Evolutionary conservation across 306 rosid genomes (phyloP).

Genomic region (Begonia masoniana): DNA sequence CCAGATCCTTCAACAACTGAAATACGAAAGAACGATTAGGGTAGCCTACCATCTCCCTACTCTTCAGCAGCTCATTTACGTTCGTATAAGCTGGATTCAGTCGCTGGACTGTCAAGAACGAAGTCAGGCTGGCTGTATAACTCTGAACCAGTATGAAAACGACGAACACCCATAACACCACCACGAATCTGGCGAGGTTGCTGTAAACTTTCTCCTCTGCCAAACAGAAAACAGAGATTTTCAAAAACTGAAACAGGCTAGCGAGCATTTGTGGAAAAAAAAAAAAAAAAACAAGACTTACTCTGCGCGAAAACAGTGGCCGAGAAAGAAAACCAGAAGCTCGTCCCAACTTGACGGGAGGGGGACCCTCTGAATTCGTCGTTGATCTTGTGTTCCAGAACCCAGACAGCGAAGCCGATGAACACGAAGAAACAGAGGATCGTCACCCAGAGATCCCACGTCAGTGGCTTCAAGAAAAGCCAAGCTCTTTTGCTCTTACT

Average conservation of each 20-base stretch:
- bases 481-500: slow-evolving; percentile 31
- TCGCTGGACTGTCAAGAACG: slow-evolving; percentile 41
- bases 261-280: background rate
- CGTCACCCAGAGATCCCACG: slow-evolving; percentile 48
- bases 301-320: slow-evolving; percentile 48
- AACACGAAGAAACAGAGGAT: slow-evolving; percentile 29
- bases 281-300: slow-evolving; percentile 13
- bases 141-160: slow-evolving; percentile 55
- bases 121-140: slow-evolving; percentile 56
- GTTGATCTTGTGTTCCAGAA: slow-evolving; percentile 50
- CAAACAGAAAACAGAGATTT: background rate
- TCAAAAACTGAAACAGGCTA: background rate
- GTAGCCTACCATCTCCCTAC: slow-evolving; percentile 38
- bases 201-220: slow-evolving; percentile 55
- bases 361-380: slow-evolving; percentile 42
- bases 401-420: slow-evolving; percentile 55
- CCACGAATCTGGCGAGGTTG: slow-evolving; percentile 49
- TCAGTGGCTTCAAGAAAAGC: slow-evolving; percentile 55
- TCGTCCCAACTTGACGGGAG: slow-evolving; percentile 41
- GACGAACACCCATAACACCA: slow-evolving; percentile 54
- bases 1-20: slow-evolving; percentile 17
- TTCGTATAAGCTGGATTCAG: slow-evolving; percentile 31
- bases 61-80: slow-evolving; percentile 20
- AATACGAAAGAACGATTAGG: slow-evolving; percentile 28
- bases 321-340: slow-evolving; percentile 65